Evolutionary conservation across 148 eudicot species (phyloP).

Genomic region (Heliamphora exappendiculata): DNA sequence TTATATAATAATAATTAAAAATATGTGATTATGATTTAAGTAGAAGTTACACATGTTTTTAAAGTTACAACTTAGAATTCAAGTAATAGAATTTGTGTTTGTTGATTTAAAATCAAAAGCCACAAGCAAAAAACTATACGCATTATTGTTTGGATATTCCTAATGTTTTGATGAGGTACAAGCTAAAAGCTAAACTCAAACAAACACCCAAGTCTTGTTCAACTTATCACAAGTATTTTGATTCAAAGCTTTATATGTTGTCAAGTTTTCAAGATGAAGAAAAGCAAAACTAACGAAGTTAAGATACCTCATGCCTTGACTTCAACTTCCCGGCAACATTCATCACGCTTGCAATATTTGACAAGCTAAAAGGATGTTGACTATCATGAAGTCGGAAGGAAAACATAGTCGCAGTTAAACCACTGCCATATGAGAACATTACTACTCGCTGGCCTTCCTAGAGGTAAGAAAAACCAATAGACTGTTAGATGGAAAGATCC

Average conservation of each 20-base stretch:
- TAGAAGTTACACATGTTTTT: too few species aligned
- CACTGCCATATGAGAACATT: constrained; percentile 97
- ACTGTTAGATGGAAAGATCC: background rate
- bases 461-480: background rate
- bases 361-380: constrained; percentile 67
- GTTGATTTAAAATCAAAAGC: too few species aligned
- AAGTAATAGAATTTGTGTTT: too few species aligned
- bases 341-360: constrained; percentile 71
- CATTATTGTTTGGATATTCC: too few species aligned
- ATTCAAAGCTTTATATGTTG: background rate
- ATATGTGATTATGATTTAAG: too few species aligned
- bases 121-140: too few species aligned
- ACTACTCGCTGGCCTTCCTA: constrained; percentile 76
- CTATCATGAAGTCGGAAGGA: constrained; percentile 65
- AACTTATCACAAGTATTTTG: background rate
- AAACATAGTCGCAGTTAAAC: constrained; percentile 83
- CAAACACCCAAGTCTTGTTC: background rate
- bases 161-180: too few species aligned
- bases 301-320: constrained; percentile 83
- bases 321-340: constrained; percentile 68
- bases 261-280: background rate
- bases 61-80: too few species aligned
- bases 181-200: too few species aligned
- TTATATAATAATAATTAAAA: too few species aligned
- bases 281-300: background rate